Percentiles rank a stretch among this genome's conserved stretches.
phyloP scores from a whole-genome alignment of 768 basidiomycete species.

The Psilocybe tampanensis region DNA sequence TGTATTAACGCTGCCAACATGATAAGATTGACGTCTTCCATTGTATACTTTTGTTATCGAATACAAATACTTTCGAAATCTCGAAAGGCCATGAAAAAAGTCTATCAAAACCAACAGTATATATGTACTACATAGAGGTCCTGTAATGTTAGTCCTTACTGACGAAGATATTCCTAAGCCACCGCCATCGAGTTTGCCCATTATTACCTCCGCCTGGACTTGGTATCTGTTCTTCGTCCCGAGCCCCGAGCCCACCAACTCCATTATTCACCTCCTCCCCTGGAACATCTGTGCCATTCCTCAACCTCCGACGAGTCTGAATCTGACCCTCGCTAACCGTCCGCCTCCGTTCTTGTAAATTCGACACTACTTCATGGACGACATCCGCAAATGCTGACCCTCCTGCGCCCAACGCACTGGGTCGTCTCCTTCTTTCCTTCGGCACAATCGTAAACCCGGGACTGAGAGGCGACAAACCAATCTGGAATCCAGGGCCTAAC shows the following conservation, averaged over 20 bases:
- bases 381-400: conserved; percentile 31
- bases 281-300: neutral
- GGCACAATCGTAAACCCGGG: conserved; percentile 79
- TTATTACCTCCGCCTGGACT: neutral
- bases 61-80: too few relatives aligned
- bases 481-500: conserved; percentile 63
- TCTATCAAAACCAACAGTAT: neutral
- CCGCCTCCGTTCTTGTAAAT: conserved; percentile 37
- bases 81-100: too few relatives aligned
- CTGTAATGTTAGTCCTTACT: conserved; percentile 13
- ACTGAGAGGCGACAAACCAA: conserved; percentile 73
- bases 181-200: conserved; percentile 26
- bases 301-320: conserved; percentile 1
- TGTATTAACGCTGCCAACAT: too few relatives aligned
- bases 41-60: too few relatives aligned
- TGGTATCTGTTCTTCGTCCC: conserved; percentile 6
- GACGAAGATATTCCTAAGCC: conserved; percentile 27
- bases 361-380: conserved; percentile 22
- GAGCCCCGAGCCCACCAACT: neutral
- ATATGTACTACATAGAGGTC: neutral
- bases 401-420: conserved; percentile 35
- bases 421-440: conserved; percentile 44
- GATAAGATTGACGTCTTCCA: too few relatives aligned
- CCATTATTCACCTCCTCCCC: neutral
- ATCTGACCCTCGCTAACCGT: conserved; percentile 52